phyloP scores from a whole-genome alignment of 1,284 basidiomycete species.

The Cerrena zonata region DNA sequence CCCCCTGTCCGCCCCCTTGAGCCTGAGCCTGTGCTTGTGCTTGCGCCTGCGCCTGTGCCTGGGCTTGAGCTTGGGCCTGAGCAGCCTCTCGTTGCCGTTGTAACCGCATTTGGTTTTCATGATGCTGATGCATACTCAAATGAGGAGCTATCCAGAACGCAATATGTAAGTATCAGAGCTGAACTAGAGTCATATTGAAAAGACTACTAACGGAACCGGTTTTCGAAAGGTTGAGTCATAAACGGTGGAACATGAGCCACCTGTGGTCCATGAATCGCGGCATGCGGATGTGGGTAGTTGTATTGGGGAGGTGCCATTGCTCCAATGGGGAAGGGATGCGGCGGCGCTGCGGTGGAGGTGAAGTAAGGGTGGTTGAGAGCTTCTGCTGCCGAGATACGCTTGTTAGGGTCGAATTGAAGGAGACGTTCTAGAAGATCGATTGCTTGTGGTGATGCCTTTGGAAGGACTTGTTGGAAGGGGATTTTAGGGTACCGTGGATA shows the following conservation, averaged over 20 bases:
- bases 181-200: too few species aligned
- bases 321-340: conserved; percentile 43
- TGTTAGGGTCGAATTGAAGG: conserved; percentile 92
- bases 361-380: conserved; percentile 94
- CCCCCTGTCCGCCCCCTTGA: too few species aligned
- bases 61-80: conserved; percentile 27
- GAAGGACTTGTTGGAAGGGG: conserved; percentile 82
- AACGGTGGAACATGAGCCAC: conserved; percentile 32
- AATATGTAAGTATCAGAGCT: too few species aligned
- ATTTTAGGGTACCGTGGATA: conserved; percentile 91
- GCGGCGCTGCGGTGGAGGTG: conserved; percentile 46
- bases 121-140: conserved; percentile 29
- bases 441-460: conserved; percentile 88
- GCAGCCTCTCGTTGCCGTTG: conserved; percentile 39
- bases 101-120: conserved; percentile 38
- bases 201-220: too few species aligned
- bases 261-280: conserved; percentile 5
- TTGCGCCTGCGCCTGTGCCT: conserved; percentile 30
- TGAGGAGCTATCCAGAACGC: too few species aligned
- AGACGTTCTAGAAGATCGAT: conserved; percentile 92
- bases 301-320: conserved; percentile 66
- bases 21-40: conserved; percentile 17
- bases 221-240: too few species aligned
- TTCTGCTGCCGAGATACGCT: conserved; percentile 87
- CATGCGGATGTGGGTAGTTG: conserved; percentile 60